Base-by-base conservation (phyloP, 2,329 filamentous ascomycete genomes). In the Neonectria ditissima region DNA sequence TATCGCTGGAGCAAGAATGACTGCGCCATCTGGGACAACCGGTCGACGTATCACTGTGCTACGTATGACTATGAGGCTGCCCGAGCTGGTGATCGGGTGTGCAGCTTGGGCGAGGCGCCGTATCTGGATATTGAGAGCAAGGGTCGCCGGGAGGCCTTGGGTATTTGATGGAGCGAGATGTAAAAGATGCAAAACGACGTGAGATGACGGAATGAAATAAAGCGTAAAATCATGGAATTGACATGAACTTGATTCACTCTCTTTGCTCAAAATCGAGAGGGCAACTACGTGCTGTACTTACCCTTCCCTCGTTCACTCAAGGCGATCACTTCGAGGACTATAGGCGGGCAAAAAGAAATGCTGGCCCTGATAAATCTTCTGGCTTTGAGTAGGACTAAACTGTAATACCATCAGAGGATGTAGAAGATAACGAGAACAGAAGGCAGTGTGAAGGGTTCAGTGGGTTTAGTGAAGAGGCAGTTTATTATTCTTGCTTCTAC, bases 11-110 rank as follows among this genome's bases (percentile, higher is more conserved):
- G 76, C 56, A 78, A 81, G 71, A 85, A 86, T 59, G 84, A 87
- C 68, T 72, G 84, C 5, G 85, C 87, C 1, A 89, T 91, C 66
- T 92, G 89, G 89, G 89, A 92, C 72, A 91, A 91, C 70, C 77
- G 83, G 54, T 82, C 77, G 30, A 84, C 79, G 11, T 81, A 78
- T 67, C 82, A 84, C 64, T 81, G 83, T 39, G 88, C 87, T 0
- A 91, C 87, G 0, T 89, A 86, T 65, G 89, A 91, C 67, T 91
- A 90, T 13, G 79, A 69, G 5, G 80, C 78, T 7, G 79, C 79
- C 1, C 73, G 81, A 4, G 75, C 76, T n/a, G 81, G 81, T 4
- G 78, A 82, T 59, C 73, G 81, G 1, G 81, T 81, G 0, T 78
- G 76, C 39, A 80, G 78, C 28, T 63, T 83, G 41, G 81, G 81